Conservation (phyloP, 148 eudicot species). For the Cornus florida region DNA sequence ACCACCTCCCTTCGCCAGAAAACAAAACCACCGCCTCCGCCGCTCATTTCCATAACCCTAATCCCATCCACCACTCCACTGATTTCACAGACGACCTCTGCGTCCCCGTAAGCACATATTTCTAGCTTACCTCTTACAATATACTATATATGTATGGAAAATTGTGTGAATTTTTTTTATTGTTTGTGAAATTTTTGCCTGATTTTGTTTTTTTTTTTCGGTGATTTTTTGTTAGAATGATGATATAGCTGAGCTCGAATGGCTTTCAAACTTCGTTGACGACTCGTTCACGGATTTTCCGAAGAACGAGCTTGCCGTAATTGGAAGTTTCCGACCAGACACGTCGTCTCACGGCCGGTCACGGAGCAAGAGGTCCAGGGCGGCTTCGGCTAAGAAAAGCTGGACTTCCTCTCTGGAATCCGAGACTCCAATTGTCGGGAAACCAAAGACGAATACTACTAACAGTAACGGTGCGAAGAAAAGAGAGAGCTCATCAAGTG, state of each 20-base stretch:
- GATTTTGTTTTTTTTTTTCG: background rate
- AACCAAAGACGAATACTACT: background rate
- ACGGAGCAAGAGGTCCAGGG: constrained; percentile 25
- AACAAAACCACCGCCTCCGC: constrained; percentile 4
- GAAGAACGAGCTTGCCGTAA: constrained; percentile 7
- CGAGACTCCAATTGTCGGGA: background rate
- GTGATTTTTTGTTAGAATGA: constrained; percentile 18
- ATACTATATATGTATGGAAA: background rate
- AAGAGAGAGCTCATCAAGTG: constrained; percentile 4
- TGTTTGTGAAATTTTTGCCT: no score
- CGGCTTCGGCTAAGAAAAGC: constrained; percentile 5
- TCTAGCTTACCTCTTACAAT: background rate
- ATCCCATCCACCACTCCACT: constrained; percentile 3
- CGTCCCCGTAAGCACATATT: constrained; percentile 24
- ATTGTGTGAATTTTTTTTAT: no score
- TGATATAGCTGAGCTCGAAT: constrained; percentile 37
- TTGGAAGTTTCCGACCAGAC: background rate
- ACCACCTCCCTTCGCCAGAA: constrained; percentile 5
- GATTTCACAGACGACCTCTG: constrained; percentile 33
- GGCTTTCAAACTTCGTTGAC: constrained; percentile 40
- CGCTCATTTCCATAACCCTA: constrained; percentile 3
- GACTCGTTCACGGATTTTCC: constrained; percentile 28
- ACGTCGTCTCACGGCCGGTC: constrained; percentile 26
- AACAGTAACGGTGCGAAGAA: background rate
- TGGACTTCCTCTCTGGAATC: constrained; percentile 8